Conservation (phyloP, 208 protist species). For the Leishmania braziliensis region DNA sequence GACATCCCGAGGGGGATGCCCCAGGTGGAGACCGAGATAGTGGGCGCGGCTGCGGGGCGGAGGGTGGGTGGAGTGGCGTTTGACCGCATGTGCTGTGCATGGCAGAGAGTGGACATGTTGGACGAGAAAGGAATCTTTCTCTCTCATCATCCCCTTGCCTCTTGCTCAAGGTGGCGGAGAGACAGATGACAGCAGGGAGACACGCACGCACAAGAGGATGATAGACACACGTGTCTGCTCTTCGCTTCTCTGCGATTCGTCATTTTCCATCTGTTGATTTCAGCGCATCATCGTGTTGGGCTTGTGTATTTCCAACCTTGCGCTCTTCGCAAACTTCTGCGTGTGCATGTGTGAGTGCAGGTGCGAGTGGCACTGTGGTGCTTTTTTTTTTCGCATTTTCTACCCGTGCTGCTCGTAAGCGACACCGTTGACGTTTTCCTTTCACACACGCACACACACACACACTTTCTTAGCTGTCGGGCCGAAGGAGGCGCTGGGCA, state of each 20-base stretch:
- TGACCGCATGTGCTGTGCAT: too few species aligned
- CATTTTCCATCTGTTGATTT: not conserved
- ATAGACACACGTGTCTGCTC: not conserved
- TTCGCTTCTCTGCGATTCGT: not conserved
- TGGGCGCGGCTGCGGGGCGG: not conserved
- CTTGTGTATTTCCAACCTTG: too few species aligned
- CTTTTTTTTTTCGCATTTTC: not conserved
- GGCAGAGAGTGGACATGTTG: not conserved
- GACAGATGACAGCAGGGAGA: not conserved
- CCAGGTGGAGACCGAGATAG: not conserved
- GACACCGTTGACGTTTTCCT: not conserved
- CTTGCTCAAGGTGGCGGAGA: not conserved
- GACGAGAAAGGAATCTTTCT: not conserved
- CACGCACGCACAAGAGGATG: not conserved
- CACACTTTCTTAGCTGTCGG: not conserved
- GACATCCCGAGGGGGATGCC: not conserved
- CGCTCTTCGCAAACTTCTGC: not conserved
- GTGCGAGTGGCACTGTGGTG: not conserved
- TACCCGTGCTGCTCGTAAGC: not conserved
- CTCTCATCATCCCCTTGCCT: not conserved
- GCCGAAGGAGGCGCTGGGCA: not conserved
- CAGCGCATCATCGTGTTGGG: not conserved
- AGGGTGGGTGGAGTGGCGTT: not conserved
- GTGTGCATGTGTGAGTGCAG: not conserved
- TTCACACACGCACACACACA: not conserved